Conservation (phyloP, 2,329 filamentous ascomycete species). For the Colletotrichum chrysophilum region DNA sequence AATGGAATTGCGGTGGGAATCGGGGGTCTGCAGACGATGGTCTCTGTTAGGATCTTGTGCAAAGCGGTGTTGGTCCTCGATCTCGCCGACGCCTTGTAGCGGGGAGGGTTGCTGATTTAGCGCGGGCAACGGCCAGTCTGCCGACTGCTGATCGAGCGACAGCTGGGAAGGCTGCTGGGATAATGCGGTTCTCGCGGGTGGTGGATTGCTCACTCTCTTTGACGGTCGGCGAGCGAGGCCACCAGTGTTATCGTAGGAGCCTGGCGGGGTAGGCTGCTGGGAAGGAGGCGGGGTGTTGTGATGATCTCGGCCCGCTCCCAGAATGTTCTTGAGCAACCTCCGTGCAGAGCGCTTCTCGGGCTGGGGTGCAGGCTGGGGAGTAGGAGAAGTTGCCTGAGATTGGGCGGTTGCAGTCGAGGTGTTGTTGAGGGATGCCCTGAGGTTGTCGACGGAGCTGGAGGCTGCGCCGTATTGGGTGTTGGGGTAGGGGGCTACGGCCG, state of each 20-base stretch:
- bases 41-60: constrained; percentile 45
- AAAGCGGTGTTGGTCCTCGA: constrained; percentile 37
- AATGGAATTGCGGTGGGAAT: constrained; percentile 45
- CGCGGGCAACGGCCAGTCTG: constrained; percentile 38
- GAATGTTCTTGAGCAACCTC: constrained; percentile 60
- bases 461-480: constrained; percentile 38
- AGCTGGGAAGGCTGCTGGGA: constrained; percentile 38
- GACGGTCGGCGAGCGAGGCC: constrained; percentile 60
- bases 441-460: constrained; percentile 47
- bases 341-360: constrained; percentile 55
- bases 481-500: constrained; percentile 33
- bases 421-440: constrained; percentile 34
- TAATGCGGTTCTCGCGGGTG: constrained; percentile 47
- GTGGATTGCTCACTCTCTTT: constrained; percentile 59
- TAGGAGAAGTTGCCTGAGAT: constrained; percentile 16
- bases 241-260: constrained; percentile 52
- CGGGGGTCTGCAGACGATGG: constrained; percentile 43
- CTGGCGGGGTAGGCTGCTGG: constrained; percentile 27
- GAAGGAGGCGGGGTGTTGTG: constrained; percentile 27
- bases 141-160: constrained; percentile 37
- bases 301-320: constrained; percentile 43
- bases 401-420: constrained; percentile 1
- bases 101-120: constrained; percentile 45
- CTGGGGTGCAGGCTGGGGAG: constrained; percentile 24
- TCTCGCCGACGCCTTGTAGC: constrained; percentile 48